Percentiles rank a stretch among this genome's conserved stretches.
Conservation (phyloP, 345 rosid species). For the Moricandia moricandioides region DNA sequence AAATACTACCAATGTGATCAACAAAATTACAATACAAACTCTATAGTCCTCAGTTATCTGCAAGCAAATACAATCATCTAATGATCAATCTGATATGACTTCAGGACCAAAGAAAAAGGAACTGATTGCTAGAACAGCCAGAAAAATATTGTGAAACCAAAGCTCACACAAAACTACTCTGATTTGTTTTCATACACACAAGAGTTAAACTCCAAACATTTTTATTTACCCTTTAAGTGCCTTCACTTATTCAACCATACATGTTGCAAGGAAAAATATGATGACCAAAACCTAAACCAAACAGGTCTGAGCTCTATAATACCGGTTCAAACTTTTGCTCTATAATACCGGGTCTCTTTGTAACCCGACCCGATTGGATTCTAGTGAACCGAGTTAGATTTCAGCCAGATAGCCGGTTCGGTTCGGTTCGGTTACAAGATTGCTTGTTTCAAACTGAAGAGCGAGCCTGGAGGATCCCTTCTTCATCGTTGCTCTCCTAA, state of each 20-base stretch:
- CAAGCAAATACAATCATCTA: not conserved
- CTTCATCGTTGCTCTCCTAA: slow-evolving; percentile 13
- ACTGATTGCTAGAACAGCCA: not conserved
- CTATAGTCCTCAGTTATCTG: not conserved
- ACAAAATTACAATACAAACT: not conserved
- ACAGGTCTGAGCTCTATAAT: no score
- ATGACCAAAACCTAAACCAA: no score
- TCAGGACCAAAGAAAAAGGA: not conserved
- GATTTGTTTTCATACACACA: not conserved
- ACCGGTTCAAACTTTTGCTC: not conserved
- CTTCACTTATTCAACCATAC: no score
- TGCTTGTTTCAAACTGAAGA: slow-evolving; percentile 31
- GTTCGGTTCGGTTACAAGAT: not conserved
- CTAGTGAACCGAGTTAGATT: slow-evolving; percentile 6
- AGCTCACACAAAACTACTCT: not conserved
- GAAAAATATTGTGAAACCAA: not conserved
- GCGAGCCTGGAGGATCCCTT: slow-evolving; percentile 31
- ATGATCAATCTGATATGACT: not conserved
- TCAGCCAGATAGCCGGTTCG: not conserved
- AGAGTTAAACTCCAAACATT: not conserved
- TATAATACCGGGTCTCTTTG: not conserved
- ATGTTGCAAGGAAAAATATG: no score
- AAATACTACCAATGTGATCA: not conserved
- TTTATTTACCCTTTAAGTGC: no score
- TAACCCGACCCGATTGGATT: not conserved